These are phyloP conservation scores for Byssoonygena ceratinophila DNA, from an alignment of 2,329 filamentous ascomycete genomes.

Conservation along the genomic window DNA sequence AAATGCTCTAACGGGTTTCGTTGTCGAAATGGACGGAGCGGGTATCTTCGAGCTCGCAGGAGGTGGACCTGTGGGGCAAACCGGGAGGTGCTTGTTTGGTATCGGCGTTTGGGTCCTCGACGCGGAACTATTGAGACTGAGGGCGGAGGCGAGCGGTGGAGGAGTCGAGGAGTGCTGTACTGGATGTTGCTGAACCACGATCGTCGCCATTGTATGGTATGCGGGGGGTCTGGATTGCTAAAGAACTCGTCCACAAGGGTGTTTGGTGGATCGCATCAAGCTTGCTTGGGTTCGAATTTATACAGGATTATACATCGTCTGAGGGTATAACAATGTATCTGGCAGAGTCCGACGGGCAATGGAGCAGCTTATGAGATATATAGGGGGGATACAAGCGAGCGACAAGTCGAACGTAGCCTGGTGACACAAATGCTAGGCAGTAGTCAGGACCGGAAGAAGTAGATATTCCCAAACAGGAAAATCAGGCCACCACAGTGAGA, in stretches of 20 bases:
- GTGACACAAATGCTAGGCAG: conserved; percentile 6
- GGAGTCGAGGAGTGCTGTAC: conserved; percentile 41
- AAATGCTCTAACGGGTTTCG: conserved; percentile 39
- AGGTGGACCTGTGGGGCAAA: conserved; percentile 70
- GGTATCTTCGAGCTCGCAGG: conserved; percentile 31
- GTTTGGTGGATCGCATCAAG: neutral
- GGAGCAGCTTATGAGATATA: neutral
- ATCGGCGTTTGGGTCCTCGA: conserved; percentile 50
- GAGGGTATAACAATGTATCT: neutral
- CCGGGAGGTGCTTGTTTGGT: conserved; percentile 84
- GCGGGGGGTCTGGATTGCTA: neutral
- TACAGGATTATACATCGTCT: no score
- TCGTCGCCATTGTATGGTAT: conserved; percentile 35
- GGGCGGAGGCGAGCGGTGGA: conserved; percentile 39
- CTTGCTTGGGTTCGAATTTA: no score
- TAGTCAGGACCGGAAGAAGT: neutral
- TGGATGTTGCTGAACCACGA: conserved; percentile 39
- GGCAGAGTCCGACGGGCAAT: neutral
- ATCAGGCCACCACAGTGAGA: neutral
- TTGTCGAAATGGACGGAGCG: conserved; percentile 56
- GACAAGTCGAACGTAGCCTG: conserved; percentile 7
- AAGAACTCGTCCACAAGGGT: neutral
- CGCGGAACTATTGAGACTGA: conserved; percentile 47
- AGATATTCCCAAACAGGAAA: conserved; percentile 5
- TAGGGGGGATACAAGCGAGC: neutral